Conservation (phyloP, 768 basidiomycete species). For the Cytidiella melzeri region DNA sequence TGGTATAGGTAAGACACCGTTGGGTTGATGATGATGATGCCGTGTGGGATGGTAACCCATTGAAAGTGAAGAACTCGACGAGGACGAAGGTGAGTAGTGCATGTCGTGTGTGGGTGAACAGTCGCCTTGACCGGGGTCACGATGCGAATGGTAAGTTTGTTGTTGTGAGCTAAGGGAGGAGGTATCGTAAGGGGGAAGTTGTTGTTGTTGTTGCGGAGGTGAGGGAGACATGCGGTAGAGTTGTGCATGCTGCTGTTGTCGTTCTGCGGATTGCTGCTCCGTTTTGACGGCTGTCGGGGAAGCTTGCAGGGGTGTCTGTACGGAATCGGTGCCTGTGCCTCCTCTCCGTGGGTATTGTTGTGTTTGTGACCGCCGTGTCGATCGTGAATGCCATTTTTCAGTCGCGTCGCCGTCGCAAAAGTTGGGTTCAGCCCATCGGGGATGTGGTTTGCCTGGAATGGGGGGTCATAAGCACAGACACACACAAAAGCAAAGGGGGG, state of each 20-base stretch:
- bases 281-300: constrained; percentile 34
- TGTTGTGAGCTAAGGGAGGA: constrained; percentile 7
- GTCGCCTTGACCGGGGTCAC: too few species aligned
- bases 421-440: constrained; percentile 76
- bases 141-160: too few species aligned
- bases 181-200: constrained; percentile 23
- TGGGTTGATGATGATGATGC: too few species aligned
- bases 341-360: not conserved
- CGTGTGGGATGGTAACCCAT: constrained; percentile 20
- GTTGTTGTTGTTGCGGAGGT: constrained; percentile 36
- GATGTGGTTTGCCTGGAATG: constrained; percentile 83
- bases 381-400: constrained; percentile 84
- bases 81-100: constrained; percentile 19
- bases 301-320: constrained; percentile 7
- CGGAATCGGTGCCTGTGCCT: not conserved
- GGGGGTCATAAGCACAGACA: not conserved
- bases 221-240: constrained; percentile 75
- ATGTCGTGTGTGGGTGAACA: constrained; percentile 14
- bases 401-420: constrained; percentile 76
- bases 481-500: not conserved
- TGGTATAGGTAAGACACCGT: too few species aligned
- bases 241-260: constrained; percentile 29
- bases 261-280: constrained; percentile 39
- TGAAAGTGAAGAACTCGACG: constrained; percentile 23
- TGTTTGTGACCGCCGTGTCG: constrained; percentile 51